A percentile compares a stretch with the other conserved stretches of the same genome.
phyloP scores from a whole-genome alignment of 2,329 filamentous ascomycete species.

The Colletotrichum agaves region DNA sequence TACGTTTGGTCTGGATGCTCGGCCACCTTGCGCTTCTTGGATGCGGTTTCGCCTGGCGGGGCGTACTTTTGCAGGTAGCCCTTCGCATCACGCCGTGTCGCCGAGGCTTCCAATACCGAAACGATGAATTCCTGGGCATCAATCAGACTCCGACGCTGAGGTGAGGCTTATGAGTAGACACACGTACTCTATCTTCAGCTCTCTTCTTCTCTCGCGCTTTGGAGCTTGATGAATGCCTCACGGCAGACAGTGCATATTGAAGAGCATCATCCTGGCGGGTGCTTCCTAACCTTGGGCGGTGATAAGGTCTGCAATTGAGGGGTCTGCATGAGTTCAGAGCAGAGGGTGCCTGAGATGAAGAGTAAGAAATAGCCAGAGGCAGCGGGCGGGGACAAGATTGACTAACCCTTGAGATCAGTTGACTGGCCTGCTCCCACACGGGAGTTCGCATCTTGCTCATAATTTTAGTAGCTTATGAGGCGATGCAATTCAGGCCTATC shows the following conservation, averaged over 20 bases:
- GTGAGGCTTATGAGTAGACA: background rate
- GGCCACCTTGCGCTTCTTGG: conserved; percentile 10
- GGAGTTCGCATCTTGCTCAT: conserved; percentile 25
- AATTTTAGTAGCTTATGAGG: background rate
- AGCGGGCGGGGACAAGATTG: background rate
- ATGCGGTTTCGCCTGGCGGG: conserved; percentile 32
- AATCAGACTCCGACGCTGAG: conserved; percentile 17
- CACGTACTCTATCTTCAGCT: conserved; percentile 58
- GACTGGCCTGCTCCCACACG: conserved; percentile 26
- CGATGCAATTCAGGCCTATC: background rate
- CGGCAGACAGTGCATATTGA: conserved; percentile 29
- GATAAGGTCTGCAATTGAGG: conserved; percentile 26
- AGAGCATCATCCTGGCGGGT: conserved; percentile 30
- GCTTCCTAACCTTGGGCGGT: conserved; percentile 24
- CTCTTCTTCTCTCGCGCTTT: conserved; percentile 53
- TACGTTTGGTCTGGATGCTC: conserved; percentile 22
- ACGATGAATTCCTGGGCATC: conserved; percentile 79
- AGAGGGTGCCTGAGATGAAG: conserved; percentile 12
- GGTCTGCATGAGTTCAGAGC: conserved; percentile 23
- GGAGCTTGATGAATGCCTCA: conserved; percentile 30
- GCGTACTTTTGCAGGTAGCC: conserved; percentile 90
- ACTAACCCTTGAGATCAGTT: conserved; percentile 28
- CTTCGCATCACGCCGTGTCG: conserved; percentile 92
- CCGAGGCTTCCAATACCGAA: conserved; percentile 86
- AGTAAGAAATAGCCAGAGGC: background rate